Conservation (phyloP, 2,329 filamentous ascomycete genomes). For the Emergomyces orientalis region DNA sequence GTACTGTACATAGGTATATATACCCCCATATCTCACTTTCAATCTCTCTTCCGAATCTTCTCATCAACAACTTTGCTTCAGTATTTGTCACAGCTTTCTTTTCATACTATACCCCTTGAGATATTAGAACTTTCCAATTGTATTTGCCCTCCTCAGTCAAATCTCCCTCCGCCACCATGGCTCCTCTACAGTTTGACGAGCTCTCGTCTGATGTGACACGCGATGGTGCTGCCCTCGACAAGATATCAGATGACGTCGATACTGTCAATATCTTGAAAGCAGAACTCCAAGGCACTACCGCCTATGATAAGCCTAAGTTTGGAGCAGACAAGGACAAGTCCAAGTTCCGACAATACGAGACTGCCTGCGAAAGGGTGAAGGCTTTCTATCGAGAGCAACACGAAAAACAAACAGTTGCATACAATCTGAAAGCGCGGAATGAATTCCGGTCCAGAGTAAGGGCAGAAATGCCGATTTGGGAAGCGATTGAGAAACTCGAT, state of each 20-base stretch:
- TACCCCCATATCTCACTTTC: background rate
- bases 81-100: background rate
- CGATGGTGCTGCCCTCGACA: slow-evolving; percentile 45
- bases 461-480: slow-evolving; percentile 76
- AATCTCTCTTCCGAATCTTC: background rate
- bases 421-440: slow-evolving; percentile 76
- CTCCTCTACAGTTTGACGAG: background rate
- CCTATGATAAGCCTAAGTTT: slow-evolving; percentile 51
- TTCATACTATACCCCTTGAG: background rate
- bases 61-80: background rate
- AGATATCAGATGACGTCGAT: slow-evolving; percentile 45
- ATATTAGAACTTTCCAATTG: background rate
- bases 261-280: slow-evolving; percentile 46
- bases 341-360: slow-evolving; percentile 66
- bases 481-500: slow-evolving; percentile 88
- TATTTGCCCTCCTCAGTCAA: background rate
- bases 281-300: slow-evolving; percentile 37
- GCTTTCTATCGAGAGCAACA: slow-evolving; percentile 63
- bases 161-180: background rate
- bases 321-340: slow-evolving; percentile 62
- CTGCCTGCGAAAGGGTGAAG: slow-evolving; percentile 67
- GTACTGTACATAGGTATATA: slow-evolving; percentile 1
- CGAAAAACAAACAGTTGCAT: slow-evolving; percentile 46
- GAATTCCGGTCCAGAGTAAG: slow-evolving; percentile 58
- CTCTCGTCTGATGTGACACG: slow-evolving; percentile 26